Evolutionary conservation across 75 land plant species (phyloP), one percentile per base, ranked within the genome.

Genomic region (Isoetes taiwanensis): DNA sequence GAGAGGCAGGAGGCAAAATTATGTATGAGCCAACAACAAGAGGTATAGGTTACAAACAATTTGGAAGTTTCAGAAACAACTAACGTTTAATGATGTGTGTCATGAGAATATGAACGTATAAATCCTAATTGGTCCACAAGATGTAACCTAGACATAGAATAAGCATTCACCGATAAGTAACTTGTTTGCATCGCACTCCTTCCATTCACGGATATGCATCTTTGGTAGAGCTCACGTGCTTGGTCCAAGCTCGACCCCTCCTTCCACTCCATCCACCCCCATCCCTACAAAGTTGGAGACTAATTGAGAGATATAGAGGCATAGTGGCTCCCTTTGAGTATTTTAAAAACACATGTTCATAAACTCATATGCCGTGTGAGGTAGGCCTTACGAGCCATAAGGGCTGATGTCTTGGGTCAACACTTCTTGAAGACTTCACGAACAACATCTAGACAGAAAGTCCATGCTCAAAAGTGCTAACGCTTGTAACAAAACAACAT

Each of bases 201-300:
- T 32, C 88, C 67, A 50, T 81, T 61, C 28, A 87, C 76, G 20
- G 78, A 63, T 28, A 93, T 16, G 53, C 80, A 79, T 32, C 56
- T 72, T 64, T 79, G 96, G 61, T 84, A 93, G 1, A 78, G 58
- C 61, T 87, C 78, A 38, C 95, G 83, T 29, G 98, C 98, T 10
- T 64, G 71, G 14, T 43, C 64, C 54, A 93, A 57, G 69, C 84
- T 93, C n/a, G n/a, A n/a, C 41, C 83, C 83, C 76, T 87, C 95
- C 56, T 87, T 93, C 96, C 90, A 93, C 58, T 93, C 98, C 82
- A 87, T 78, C 96, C 96, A 93, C 31, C 96, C 98, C 95, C 95
- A 93, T 27, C 95, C 98, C 98, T 93, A 61, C 41, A 64, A 34
- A 17, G 28, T 3, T 10, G 58, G 12, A 23, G 5, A 2, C 24